These are phyloP conservation scores for Salix caprea DNA, from an alignment of 345 rosid genomes.

Conservation along the genomic window DNA sequence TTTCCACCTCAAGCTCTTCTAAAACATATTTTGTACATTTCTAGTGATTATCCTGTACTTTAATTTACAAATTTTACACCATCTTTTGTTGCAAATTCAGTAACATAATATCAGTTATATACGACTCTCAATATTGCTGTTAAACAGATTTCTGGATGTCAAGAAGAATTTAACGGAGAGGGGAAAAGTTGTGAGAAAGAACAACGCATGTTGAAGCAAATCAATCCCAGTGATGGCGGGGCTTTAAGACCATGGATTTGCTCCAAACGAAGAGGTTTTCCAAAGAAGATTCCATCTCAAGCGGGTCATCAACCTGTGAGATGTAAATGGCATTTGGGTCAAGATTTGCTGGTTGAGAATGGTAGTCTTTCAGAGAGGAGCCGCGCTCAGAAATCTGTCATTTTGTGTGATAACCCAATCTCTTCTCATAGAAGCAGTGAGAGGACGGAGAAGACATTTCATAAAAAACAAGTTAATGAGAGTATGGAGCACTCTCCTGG, in stretches of 20 bases:
- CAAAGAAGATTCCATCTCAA: constrained; percentile 45
- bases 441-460: constrained; percentile 26
- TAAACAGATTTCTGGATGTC: constrained; percentile 38
- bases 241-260: constrained; percentile 54
- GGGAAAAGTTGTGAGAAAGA: constrained; percentile 36
- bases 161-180: constrained; percentile 33
- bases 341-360: constrained; percentile 43
- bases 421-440: constrained; percentile 33
- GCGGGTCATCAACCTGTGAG: constrained; percentile 32
- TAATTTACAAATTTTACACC: background rate
- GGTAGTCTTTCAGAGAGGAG: constrained; percentile 33
- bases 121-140: constrained; percentile 26
- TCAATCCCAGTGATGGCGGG: constrained; percentile 45
- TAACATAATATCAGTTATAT: constrained; percentile 5
- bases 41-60: background rate
- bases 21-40: background rate
- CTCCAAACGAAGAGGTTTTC: constrained; percentile 51
- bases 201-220: constrained; percentile 23
- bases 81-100: background rate
- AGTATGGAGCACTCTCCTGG: constrained; percentile 35
- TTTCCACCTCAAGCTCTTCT: background rate
- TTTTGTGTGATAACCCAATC: constrained; percentile 28
- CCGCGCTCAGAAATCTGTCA: constrained; percentile 30
- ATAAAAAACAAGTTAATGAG: constrained; percentile 20
- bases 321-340: constrained; percentile 43